Evolutionary conservation across 2,329 filamentous ascomycete species (phyloP).

Genomic region (Grosmannia serpens): DNA sequence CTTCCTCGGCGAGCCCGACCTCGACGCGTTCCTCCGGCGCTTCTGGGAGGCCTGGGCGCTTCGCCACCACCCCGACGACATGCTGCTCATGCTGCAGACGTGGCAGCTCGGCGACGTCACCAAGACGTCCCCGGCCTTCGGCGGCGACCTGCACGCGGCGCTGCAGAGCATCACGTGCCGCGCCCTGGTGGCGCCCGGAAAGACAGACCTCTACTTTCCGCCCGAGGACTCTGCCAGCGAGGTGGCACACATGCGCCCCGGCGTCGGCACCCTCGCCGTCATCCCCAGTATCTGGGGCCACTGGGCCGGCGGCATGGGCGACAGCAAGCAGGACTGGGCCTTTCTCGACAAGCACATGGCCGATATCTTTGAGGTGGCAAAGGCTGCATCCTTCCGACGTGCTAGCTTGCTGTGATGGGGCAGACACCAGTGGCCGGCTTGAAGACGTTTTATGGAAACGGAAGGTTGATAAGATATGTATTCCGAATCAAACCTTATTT

Average conservation of each 20-base stretch:
- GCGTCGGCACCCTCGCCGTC: slow-evolving; percentile 1
- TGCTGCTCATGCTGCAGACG: slow-evolving; percentile 44
- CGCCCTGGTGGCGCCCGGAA: slow-evolving; percentile 55
- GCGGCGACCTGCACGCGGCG: slow-evolving; percentile 53
- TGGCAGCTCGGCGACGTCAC: slow-evolving; percentile 68
- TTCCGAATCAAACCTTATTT: too few species aligned
- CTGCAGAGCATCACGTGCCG: slow-evolving; percentile 63
- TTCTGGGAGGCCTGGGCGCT: slow-evolving; percentile 68
- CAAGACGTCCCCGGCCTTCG: slow-evolving; percentile 56
- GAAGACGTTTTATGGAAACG: too few species aligned
- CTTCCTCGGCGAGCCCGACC: slow-evolving; percentile 47
- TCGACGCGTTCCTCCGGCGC: slow-evolving; percentile 65
- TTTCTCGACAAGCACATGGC: slow-evolving; percentile 1
- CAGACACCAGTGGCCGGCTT: too few species aligned
- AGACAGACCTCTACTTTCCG: slow-evolving; percentile 73
- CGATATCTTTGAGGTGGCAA: background rate
- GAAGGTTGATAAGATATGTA: too few species aligned
- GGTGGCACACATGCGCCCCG: slow-evolving; percentile 29
- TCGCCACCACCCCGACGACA: slow-evolving; percentile 11
- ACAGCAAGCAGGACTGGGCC: slow-evolving; percentile 1
- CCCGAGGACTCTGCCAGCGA: slow-evolving; percentile 70
- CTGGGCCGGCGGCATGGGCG: slow-evolving; percentile 4
- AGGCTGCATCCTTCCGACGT: too few species aligned
- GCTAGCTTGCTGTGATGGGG: too few species aligned
- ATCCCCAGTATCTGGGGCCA: slow-evolving; percentile 8